These are phyloP conservation scores for Clarireedia paspali DNA, from an alignment of 2,329 filamentous ascomycete genomes.

Conservation along the genomic window DNA sequence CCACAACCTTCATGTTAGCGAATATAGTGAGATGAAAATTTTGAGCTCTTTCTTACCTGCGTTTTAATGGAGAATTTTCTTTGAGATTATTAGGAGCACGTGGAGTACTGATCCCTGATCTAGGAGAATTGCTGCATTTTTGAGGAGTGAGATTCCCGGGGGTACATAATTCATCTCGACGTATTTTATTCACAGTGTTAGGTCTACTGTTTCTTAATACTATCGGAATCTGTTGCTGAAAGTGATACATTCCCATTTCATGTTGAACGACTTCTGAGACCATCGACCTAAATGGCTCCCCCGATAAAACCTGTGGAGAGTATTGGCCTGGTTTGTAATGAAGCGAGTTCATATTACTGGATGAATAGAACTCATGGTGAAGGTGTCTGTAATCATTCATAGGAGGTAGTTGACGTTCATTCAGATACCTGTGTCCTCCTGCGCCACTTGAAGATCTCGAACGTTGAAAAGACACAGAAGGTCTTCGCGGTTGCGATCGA, in stretches of 20 bases:
- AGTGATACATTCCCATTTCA: not conserved
- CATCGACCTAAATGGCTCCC: not conserved
- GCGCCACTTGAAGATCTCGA: constrained; percentile 5
- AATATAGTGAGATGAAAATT: not conserved
- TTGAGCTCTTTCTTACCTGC: not conserved
- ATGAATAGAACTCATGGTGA: not conserved
- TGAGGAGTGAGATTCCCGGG: not conserved
- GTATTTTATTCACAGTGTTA: not conserved
- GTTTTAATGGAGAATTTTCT: constrained; percentile 7
- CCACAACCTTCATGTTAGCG: not conserved
- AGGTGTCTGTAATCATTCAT: not conserved
- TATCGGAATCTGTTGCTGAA: constrained; percentile 3
- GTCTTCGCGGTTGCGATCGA: not conserved
- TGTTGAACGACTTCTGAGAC: constrained; percentile 7
- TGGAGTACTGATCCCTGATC: not conserved
- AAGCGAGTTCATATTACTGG: not conserved
- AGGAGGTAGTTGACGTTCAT: not conserved
- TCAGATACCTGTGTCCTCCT: not conserved
- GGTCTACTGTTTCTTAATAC: not conserved
- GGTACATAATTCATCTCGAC: too few species aligned
- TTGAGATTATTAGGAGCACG: not conserved
- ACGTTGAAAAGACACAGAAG: constrained; percentile 4
- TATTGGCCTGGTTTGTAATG: not conserved
- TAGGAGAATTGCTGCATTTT: not conserved
- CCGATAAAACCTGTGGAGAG: not conserved